Base-by-base conservation (phyloP, 352 stramenopile genomes). In the Phytophthora melonis region DNA sequence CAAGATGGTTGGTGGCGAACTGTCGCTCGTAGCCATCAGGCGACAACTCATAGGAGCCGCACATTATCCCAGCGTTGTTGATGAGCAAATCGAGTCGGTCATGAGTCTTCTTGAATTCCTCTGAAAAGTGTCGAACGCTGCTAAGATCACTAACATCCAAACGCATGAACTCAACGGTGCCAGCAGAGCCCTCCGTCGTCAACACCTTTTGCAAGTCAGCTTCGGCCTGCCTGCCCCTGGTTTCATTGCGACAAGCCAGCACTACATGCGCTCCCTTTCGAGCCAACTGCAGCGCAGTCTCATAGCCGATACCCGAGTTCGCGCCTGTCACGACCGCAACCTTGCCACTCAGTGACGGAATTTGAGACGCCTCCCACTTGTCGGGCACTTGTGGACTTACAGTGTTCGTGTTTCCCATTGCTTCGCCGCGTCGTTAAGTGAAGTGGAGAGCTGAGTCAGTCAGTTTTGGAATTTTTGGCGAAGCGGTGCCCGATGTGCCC, bases 1-100 rank as follows among this genome's bases (percentile, higher is more conserved):
- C 80, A 36, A 91, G 21, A 63, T 90, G 73, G 70, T 91, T 91
- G 21, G 77, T 83, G 5, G 68, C 82, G 59, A 91, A 89, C 41
- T 89, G 80, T 16, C 55, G 70, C 64, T 90, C 82, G 45, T 77
- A 50, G n/a, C 78, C 81, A 36, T 90, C 80, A 0, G 13, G 56
- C 0, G 74, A 77, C 23, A 75, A 36, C n/a, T 52, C 25, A 30
- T 80, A 72, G 7, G 78, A 70, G 19, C 77, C 41, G 0, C 70
- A 77, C 34, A 85, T 74, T 34, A 85, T 73, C 11, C 84, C 84
- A 10, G 82, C 84, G 53, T 90, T 90, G 79, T 89, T 90, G 55
- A 91, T 63, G 6, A 91, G 73, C 23, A 89, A 4, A 56, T 90
- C 76, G 6, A 92, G 49, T 3, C 61, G 70, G 9, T 69, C 57